Evolutionary conservation across 352 stramenopile genomes (phyloP).

Genomic region (Phytophthora sansomeana): DNA sequence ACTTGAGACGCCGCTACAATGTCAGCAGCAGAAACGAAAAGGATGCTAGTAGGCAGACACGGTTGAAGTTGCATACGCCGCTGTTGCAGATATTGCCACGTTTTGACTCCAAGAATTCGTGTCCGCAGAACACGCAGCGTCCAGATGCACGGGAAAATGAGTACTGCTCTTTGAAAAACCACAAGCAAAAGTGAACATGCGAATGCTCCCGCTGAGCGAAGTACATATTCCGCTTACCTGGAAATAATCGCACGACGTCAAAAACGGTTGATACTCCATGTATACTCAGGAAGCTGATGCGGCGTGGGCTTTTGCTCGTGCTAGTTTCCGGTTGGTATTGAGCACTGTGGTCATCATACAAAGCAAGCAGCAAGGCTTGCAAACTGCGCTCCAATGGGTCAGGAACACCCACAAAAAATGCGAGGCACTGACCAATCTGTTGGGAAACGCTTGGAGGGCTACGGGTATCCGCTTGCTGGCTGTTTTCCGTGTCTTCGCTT

Average conservation of each 20-base stretch:
- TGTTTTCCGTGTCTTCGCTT: background rate
- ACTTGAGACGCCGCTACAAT: conserved; percentile 47
- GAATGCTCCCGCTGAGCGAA: background rate
- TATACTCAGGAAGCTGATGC: conserved; percentile 30
- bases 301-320: background rate
- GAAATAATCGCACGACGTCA: conserved; percentile 60
- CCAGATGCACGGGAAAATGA: conserved; percentile 75
- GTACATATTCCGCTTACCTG: conserved; percentile 40
- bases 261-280: conserved; percentile 44
- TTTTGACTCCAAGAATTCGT: conserved; percentile 56
- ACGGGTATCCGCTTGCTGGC: conserved; percentile 2
- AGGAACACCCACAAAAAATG: conserved; percentile 56
- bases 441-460: conserved; percentile 17
- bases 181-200: background rate
- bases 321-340: background rate
- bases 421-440: conserved; percentile 50
- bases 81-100: conserved; percentile 49
- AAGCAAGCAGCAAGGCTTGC: conserved; percentile 23
- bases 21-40: conserved; percentile 48
- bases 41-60: background rate
- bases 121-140: conserved; percentile 54
- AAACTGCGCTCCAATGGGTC: conserved; percentile 31
- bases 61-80: conserved; percentile 49
- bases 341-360: conserved; percentile 32
- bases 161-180: conserved; percentile 38